These are phyloP conservation scores for Przewalskia tangutica DNA, from an alignment of 257 asterid species.

Conservation along the genomic window DNA sequence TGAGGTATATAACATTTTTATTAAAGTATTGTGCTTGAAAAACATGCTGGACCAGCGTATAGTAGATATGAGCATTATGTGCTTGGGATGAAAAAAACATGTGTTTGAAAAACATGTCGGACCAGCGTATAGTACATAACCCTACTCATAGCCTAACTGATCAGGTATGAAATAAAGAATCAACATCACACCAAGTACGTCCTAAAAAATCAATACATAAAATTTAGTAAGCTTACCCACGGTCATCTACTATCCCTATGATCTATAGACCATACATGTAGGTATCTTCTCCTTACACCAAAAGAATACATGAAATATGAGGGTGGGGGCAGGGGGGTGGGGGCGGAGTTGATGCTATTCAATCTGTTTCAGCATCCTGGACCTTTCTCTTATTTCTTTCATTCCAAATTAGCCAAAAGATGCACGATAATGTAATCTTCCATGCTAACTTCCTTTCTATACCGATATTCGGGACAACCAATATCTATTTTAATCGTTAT, in stretches of 20 bases:
- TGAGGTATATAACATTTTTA: neutral
- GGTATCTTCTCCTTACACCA: neutral
- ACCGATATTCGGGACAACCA: neutral
- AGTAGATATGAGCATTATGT: neutral
- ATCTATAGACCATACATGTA: neutral
- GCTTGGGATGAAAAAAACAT: neutral
- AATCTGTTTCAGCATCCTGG: neutral
- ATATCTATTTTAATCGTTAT: neutral
- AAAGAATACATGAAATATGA: neutral
- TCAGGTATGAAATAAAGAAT: no score
- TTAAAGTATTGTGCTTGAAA: neutral
- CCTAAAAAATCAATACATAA: no score
- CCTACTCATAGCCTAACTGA: no score
- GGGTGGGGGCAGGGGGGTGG: no score
- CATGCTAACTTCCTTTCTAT: neutral
- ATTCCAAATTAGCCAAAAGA: neutral
- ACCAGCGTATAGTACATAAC: no score
- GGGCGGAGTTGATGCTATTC: neutral
- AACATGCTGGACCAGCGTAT: neutral
- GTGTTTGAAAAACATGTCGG: no score
- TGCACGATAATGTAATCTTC: neutral
- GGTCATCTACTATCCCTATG: neutral
- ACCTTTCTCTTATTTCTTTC: neutral
- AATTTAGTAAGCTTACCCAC: neutral
- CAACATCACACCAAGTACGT: no score